phyloP scores from a whole-genome alignment of 306 rosid species.

The Inga laurina region DNA sequence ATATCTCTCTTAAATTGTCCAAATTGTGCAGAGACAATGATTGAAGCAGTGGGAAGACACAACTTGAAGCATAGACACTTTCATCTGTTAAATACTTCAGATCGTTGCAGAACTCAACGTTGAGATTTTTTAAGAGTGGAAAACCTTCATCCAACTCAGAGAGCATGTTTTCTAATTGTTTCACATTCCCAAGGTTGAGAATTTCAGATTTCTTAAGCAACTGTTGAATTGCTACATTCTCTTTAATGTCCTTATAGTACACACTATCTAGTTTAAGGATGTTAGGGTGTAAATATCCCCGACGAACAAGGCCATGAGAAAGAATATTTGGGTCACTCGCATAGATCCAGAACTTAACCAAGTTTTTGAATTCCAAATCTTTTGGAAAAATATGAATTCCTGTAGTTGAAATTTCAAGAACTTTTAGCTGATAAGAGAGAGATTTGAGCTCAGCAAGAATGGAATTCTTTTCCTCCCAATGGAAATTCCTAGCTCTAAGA shows the following conservation, averaged over 20 bases:
- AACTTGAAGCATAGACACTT: not conserved
- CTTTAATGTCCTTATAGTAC: not conserved
- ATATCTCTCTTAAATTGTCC: conserved; percentile 16
- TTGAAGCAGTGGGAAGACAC: conserved; percentile 12
- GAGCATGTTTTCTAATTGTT: conserved; percentile 16
- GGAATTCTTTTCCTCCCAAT: not conserved
- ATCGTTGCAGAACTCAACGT: conserved; percentile 11
- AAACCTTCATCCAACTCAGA: conserved; percentile 21
- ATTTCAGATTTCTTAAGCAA: conserved; percentile 24
- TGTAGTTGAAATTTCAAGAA: conserved; percentile 11
- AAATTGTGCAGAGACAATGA: conserved; percentile 15
- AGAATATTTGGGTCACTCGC: not conserved
- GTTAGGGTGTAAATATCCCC: conserved; percentile 25
- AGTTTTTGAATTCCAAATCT: conserved; percentile 8
- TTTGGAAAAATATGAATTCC: not conserved
- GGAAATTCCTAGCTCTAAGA: conserved; percentile 22
- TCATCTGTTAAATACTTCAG: conserved; percentile 19
- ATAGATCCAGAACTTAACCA: conserved; percentile 30
- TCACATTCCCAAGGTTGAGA: not conserved
- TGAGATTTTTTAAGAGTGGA: conserved; percentile 17
- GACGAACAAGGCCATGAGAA: conserved; percentile 9
- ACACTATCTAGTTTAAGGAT: not conserved
- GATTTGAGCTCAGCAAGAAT: conserved; percentile 15
- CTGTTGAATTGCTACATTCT: conserved; percentile 8
- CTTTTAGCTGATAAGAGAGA: conserved; percentile 24